These are phyloP conservation scores for Kazachstania kunashirensis DNA, from an alignment of 805 yeast species.

Conservation along the genomic window DNA sequence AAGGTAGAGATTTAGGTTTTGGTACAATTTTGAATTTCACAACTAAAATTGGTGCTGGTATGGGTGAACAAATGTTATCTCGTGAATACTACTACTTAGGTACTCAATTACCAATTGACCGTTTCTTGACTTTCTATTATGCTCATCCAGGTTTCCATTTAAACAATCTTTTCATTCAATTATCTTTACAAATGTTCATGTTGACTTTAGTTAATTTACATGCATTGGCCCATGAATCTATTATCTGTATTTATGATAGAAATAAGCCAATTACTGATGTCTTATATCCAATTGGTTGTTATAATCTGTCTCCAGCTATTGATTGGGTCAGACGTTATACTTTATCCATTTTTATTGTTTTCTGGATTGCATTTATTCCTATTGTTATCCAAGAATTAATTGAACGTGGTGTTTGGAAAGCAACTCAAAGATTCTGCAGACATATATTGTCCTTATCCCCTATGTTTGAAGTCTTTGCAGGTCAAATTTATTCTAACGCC, in stretches of 20 bases:
- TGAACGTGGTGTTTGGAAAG: constrained; percentile 75
- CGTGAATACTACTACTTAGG: constrained; percentile 77
- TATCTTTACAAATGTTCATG: constrained; percentile 65
- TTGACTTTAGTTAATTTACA: constrained; percentile 62
- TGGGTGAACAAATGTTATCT: constrained; percentile 84
- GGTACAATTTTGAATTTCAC: constrained; percentile 80
- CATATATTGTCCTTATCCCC: constrained; percentile 68
- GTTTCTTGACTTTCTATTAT: constrained; percentile 74
- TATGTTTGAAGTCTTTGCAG: constrained; percentile 73
- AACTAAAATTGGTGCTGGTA: constrained; percentile 84
- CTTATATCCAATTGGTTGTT: constrained; percentile 59
- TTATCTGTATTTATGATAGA: constrained; percentile 57
- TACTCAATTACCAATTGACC: constrained; percentile 69
- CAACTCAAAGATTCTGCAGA: constrained; percentile 56
- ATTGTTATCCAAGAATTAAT: constrained; percentile 69
- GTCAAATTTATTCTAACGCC: constrained; percentile 68
- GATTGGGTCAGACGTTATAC: constrained; percentile 80
- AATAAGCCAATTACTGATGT: constrained; percentile 60
- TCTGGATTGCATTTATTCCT: constrained; percentile 72
- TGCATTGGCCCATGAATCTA: constrained; percentile 62
- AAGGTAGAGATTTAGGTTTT: constrained; percentile 83
- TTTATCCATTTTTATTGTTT: constrained; percentile 70
- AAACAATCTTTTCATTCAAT: constrained; percentile 67
- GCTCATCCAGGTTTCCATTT: constrained; percentile 85
- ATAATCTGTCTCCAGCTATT: constrained; percentile 61